Conservation (phyloP, 345 rosid species). For the Dovyalis caffra region DNA sequence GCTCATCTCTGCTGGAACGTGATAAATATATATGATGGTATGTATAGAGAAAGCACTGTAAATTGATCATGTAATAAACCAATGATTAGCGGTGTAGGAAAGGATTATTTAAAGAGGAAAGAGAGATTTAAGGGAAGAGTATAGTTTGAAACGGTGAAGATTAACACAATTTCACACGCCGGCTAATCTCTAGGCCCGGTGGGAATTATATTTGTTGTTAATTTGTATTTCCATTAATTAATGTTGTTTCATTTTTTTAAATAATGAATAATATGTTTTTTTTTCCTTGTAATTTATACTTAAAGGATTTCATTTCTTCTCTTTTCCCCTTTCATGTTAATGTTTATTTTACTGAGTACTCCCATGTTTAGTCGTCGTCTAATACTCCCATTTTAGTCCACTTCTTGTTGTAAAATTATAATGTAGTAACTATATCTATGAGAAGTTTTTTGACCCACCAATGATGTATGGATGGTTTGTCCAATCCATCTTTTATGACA, state of each 20-base stretch:
- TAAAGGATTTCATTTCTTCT: not conserved
- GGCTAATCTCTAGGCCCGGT: constrained; percentile 26
- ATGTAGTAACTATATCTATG: not conserved
- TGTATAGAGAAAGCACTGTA: constrained; percentile 19
- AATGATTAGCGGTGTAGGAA: constrained; percentile 13
- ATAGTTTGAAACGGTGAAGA: too few relatives aligned
- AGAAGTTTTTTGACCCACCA: not conserved
- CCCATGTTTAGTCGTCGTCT: too few relatives aligned
- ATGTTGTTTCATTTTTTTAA: not conserved
- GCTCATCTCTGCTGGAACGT: not conserved
- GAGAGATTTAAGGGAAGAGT: not conserved
- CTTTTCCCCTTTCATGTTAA: too few relatives aligned
- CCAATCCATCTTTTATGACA: not conserved
- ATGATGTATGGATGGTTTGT: too few relatives aligned
- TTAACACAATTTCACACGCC: constrained; percentile 19
- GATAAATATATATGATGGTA: not conserved
- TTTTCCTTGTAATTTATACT: not conserved
- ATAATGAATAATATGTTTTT: too few relatives aligned
- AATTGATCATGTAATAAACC: constrained; percentile 20
- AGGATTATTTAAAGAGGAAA: not conserved
- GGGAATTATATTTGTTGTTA: not conserved
- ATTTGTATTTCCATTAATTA: not conserved
- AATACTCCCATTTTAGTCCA: not conserved
- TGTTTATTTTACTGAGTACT: not conserved
- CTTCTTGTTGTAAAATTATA: not conserved